Evolutionary conservation across 1,284 basidiomycete genomes (phyloP).

Genomic region (Heterobasidion occidentale): DNA sequence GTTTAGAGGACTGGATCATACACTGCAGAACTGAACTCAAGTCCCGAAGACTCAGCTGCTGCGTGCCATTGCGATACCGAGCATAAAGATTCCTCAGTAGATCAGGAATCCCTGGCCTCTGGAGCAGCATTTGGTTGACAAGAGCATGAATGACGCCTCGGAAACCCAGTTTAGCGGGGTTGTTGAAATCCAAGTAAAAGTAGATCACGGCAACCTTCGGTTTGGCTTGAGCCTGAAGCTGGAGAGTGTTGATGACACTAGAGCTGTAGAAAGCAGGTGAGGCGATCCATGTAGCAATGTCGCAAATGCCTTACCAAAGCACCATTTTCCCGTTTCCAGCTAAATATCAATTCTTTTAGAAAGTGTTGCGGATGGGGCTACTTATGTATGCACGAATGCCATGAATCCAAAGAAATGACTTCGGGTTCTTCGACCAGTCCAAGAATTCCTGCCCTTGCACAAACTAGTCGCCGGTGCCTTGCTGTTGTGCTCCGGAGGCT

Average conservation of each 20-base stretch:
- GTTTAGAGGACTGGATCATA: not conserved
- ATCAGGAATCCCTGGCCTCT: not conserved
- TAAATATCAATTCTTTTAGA: not conserved
- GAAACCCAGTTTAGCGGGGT: not conserved
- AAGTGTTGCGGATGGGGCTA: no score
- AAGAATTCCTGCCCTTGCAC: not conserved
- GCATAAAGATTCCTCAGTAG: not conserved
- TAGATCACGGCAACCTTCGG: not conserved
- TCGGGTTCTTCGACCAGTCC: not conserved
- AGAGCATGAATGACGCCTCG: not conserved
- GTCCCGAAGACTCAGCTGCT: not conserved
- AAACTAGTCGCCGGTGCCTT: not conserved
- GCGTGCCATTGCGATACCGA: not conserved
- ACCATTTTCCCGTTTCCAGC: constrained; percentile 3
- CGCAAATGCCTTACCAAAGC: not conserved
- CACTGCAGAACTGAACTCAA: not conserved
- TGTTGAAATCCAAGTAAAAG: constrained; percentile 3
- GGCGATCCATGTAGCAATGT: no score
- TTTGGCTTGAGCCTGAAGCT: not conserved
- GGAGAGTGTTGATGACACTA: constrained; percentile 1
- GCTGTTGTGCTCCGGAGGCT: not conserved
- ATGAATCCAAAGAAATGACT: not conserved
- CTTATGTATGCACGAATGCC: not conserved
- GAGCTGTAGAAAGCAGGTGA: not conserved
- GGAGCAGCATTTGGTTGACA: not conserved